phyloP scores from a whole-genome alignment of 1,284 basidiomycete genomes.

The Ganoderma leucocontextum region DNA sequence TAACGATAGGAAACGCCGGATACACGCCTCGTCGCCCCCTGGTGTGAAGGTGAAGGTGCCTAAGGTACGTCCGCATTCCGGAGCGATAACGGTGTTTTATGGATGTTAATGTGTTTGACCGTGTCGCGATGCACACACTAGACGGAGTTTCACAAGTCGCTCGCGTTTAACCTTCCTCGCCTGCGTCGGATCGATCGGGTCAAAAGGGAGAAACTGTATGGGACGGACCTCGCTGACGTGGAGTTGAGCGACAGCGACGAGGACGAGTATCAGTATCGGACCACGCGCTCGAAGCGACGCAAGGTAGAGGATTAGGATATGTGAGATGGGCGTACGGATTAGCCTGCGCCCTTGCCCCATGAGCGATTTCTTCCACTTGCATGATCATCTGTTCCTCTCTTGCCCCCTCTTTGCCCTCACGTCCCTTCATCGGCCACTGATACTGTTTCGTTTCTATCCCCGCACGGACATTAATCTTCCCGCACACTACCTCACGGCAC shows the following conservation, averaged over 20 bases:
- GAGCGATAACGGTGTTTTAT: conserved; percentile 9
- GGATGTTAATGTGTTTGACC: not conserved
- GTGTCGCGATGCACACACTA: conserved; percentile 36
- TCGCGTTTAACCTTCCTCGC: conserved; percentile 61
- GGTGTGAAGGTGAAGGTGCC: conserved; percentile 57
- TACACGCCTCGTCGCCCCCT: conserved; percentile 52
- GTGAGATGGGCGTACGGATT: not conserved
- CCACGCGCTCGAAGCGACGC: conserved; percentile 43
- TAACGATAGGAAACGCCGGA: conserved; percentile 65
- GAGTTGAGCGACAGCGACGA: conserved; percentile 57
- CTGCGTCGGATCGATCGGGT: conserved; percentile 65
- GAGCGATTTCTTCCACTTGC: conserved; percentile 1
- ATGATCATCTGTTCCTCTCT: not conserved
- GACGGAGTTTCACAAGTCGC: conserved; percentile 72
- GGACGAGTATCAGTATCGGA: conserved; percentile 53
- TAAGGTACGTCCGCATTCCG: conserved; percentile 53
- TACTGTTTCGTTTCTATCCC: conserved; percentile 1
- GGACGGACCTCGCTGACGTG: conserved; percentile 50
- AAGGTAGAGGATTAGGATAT: conserved; percentile 29
- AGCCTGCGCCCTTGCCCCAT: not conserved
- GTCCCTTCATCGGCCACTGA: conserved; percentile 1
- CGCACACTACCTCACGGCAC: conserved; percentile 5
- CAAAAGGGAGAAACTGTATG: conserved; percentile 54
- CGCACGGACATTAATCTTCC: conserved; percentile 13
- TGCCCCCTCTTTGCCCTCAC: not conserved